These are phyloP conservation scores for Rhodomyrtus psidioides DNA, from an alignment of 441 rosid species.

Conservation along the genomic window DNA sequence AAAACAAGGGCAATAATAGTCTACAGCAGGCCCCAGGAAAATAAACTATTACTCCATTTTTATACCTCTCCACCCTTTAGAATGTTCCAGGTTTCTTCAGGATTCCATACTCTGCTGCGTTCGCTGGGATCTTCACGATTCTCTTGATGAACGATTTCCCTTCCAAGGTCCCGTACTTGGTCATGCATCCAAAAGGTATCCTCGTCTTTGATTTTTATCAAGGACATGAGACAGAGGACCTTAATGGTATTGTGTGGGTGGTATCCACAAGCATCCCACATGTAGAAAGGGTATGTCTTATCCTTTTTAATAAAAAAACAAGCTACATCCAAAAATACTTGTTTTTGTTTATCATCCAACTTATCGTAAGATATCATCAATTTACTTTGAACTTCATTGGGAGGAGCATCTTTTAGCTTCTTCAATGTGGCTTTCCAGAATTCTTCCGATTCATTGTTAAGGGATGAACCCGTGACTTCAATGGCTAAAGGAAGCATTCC, in stretches of 20 bases:
- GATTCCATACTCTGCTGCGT: rapidly evolving
- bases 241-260: rapidly evolving
- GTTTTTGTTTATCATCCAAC: rapidly evolving
- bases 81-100: rapidly evolving
- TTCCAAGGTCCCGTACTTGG: background rate
- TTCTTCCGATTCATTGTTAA: rapidly evolving
- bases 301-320: rapidly evolving
- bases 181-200: background rate
- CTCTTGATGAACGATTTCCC: background rate
- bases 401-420: background rate
- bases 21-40: background rate
- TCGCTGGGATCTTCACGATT: rapidly evolving
- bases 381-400: rapidly evolving
- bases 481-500: background rate
- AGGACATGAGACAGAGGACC: background rate
- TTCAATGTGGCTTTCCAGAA: background rate
- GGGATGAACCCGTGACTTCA: background rate
- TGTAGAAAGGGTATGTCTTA: rapidly evolving
- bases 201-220: background rate
- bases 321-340: background rate
- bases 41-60: background rate
- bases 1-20: background rate
- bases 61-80: background rate
- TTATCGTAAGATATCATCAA: rapidly evolving
- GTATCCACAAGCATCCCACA: background rate